Evolutionary conservation across 2,329 filamentous ascomycete genomes (phyloP).

Genomic region (Sarocladium strictum): DNA sequence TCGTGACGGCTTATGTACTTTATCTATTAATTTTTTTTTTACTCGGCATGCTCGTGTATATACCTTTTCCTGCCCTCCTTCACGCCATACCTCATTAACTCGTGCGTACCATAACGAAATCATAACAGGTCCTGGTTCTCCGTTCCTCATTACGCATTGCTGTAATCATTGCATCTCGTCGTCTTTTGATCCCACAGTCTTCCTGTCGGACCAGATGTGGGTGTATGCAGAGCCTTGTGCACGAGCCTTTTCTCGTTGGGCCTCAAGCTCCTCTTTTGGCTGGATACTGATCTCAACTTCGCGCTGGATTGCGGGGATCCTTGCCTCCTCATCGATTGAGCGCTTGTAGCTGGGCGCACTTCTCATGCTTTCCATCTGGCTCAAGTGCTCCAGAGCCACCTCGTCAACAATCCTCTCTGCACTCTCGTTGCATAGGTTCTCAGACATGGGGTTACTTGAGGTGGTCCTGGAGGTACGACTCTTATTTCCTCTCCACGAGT

Average conservation of each 20-base stretch:
- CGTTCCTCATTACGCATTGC: not conserved
- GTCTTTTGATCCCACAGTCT: not conserved
- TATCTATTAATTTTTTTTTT: not conserved
- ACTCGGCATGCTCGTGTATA: not conserved
- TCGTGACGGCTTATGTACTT: not conserved
- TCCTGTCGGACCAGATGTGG: conserved; percentile 1
- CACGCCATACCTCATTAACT: not conserved
- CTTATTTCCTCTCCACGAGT: conserved; percentile 4
- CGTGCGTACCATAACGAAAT: not conserved
- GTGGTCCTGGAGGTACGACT: not conserved
- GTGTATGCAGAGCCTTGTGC: not conserved
- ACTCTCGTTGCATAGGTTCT: conserved; percentile 9
- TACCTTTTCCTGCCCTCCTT: not conserved
- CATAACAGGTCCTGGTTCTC: too few species aligned
- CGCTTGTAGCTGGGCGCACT: not conserved
- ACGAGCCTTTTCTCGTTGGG: not conserved
- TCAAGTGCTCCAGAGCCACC: not conserved
- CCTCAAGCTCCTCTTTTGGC: not conserved
- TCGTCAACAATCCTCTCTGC: conserved; percentile 10
- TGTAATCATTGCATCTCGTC: not conserved
- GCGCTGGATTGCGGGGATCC: not conserved
- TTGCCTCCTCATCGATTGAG: not conserved
- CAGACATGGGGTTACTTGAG: conserved; percentile 2
- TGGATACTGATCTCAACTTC: conserved; percentile 1
- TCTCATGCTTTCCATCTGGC: not conserved